Evolutionary conservation across 1,139 yeast species (phyloP), one percentile per base, ranked within the genome.

Genomic region (Trichomonascaceae sp.): DNA sequence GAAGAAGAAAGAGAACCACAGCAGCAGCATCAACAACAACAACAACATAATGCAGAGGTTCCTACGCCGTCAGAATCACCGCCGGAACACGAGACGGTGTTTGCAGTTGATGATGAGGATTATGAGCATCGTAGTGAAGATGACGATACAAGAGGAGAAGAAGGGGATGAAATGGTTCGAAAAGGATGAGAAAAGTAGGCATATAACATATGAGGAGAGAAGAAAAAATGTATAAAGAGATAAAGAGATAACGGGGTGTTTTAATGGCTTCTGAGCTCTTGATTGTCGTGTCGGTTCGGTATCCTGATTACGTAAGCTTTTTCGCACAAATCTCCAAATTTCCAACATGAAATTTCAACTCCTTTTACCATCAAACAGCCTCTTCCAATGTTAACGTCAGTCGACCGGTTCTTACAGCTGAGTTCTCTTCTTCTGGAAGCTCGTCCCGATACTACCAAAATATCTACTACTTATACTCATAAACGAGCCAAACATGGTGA

Each of bases 391-490:
- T 63, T 75, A 20, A 74, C 71, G 47, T 72, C 80, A 15, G 71
- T 81, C 53, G 85, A 82, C 58, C 67, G 72, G 27, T 82, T 75
- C 59, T 80, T 82, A 50, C 74, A 75, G 56, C 70, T 75, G 55
- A 74, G 84, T 12, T 70, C 75, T 38, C 70, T 69, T 22, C 71
- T 81, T 13, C 66, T 81, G 30, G 74, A 73, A 52, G 76, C 81
- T 0, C 71, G 77, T 47, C 85, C 86, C 0, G 72, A 79, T 1
- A 65, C 76, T 9, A 53, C 63, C 38, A 53, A 54, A 47, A 54
- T 58, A 48, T 57, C 58, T n/a, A 74, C 80, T 47, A 74, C 81
- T 1, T 80, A 78, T 62, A 72, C 75, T 12, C 75, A 73, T 53
- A 64, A 66, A 46, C 66, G 67, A 18, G 63, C 70, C 22, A 61